Base-by-base conservation (phyloP, 331 rosid genomes). In the Quercus phellos region DNA sequence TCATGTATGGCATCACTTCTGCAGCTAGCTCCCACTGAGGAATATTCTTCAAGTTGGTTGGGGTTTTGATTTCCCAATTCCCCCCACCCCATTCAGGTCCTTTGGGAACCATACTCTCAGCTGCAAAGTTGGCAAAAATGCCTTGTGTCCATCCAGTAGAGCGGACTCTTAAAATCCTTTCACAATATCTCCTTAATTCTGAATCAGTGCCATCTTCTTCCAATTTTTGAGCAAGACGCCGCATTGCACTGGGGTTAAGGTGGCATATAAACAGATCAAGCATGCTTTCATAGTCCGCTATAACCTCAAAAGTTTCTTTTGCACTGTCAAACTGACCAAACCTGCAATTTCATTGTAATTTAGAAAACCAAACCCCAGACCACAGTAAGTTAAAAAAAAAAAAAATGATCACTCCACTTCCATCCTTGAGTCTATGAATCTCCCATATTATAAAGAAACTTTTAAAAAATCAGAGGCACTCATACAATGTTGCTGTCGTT, bases 21-120 rank as follows among this genome's bases (percentile, higher is more conserved):
- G 89, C 96, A 79, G 98, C 98, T 86, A 95, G 92, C 80, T 89
- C 98, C 99, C 99, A 95, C 82, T 93, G 91, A 79, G 98, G 99
- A 79, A 95, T 90, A 78, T 89, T 92, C 90, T 93, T 95, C 74
- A 86, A 82, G 80, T 85, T 87, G 70, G 92, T 89, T 74, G 96
- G 97, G 85, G 97, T 95, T 88, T 93, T 95, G 83, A 91, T 95
- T 87, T 95, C 97, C 99, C 99, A 95, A 90, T 95, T 89, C 81
- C 98, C 97, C 78, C 99, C 99, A 71, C 98, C 98, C 99, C 99
- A 95, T 79, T 95, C 99, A 83, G 93, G 87, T 81, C 99, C 99
- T 79, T 95, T 95, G 16, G 99, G 99, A 86, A 95, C 93, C 99
- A 95, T 89, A 80, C 99, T 95, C 84, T 95, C 99, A 13, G 99